Evolutionary conservation across 116 monocot genomes (phyloP), one percentile per base, ranked within the genome.

Genomic region (Cymodocea nodosa): DNA sequence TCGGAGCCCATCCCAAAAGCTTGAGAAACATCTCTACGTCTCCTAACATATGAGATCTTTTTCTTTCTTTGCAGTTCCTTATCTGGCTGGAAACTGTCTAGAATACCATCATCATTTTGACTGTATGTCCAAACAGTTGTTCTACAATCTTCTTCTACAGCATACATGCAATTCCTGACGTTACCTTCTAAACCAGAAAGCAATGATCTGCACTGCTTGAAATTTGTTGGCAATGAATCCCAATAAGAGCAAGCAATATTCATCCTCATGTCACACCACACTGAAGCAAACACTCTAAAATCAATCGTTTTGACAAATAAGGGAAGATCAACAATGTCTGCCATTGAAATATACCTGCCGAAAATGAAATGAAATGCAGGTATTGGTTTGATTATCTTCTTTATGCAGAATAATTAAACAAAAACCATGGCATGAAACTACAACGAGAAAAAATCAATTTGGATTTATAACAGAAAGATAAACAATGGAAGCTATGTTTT

Each of bases 81-180:
- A 37, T 80, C 82, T 36, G 80, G 85, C 70, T 97, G 97, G 72
- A 85, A 97, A 19, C 57, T 50, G 39, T 97, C 97, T 56, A 91
- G 66, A 3, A 17, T 69, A 1, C 74, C 83, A 65, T 91, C 87
- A 73, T 73, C 54, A 13, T 84, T 70, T 72, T 88, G 84, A 49
- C 80, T 79, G 68, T 91, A 97, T 56, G 86, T 91, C 91, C 97
- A 97, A 13, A 97, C 90, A 24, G 88, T 88, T 37, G 91, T 91
- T 62, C 91, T 83, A 62, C 97, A 97, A 56, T 97, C 97, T 48
- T 90, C 91, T 76, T 97, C 67, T 60, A 97, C 75, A 52, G 82
- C 71, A 69, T 80, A 83, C 10, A 80, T n/a, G 72, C 88, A 97
- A 8, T 61, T 30, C 13, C 71, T 51, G 18, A 48, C 40, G 48